phyloP scores from a whole-genome alignment of 1,284 basidiomycete species.

The Marasmius fiardii region DNA sequence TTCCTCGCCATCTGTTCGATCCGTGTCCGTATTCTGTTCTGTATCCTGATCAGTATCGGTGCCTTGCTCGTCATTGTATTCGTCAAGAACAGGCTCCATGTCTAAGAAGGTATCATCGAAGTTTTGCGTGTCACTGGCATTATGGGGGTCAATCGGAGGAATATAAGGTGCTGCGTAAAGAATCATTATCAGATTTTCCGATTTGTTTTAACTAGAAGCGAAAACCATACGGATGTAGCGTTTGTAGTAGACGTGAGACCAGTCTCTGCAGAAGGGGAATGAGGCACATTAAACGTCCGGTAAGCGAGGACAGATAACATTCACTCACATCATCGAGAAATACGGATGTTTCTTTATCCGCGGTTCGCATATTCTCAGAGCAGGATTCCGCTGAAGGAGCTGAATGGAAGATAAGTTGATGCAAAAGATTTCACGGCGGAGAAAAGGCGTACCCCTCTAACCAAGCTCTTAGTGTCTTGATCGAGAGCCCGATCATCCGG shows the following conservation, averaged over 20 bases:
- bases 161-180: constrained; percentile 85
- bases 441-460: constrained; percentile 76
- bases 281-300: constrained; percentile 12
- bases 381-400: constrained; percentile 91
- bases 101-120: constrained; percentile 97
- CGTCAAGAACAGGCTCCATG: constrained; percentile 84
- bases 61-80: constrained; percentile 41
- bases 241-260: constrained; percentile 92
- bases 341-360: constrained; percentile 93
- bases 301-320: constrained; percentile 3
- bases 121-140: constrained; percentile 95
- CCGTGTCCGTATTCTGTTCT: constrained; percentile 56
- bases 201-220: background rate
- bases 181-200: constrained; percentile 2
- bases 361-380: constrained; percentile 86
- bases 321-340: constrained; percentile 89
- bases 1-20: constrained; percentile 71
- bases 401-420: constrained; percentile 28
- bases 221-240: constrained; percentile 80
- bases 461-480: constrained; percentile 91
- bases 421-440: constrained; percentile 5
- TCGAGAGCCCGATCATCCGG: constrained; percentile 89
- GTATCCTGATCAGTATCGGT: constrained; percentile 67
- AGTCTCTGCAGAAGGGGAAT: constrained; percentile 56
- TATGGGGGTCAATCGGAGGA: constrained; percentile 88